Percentiles rank a stretch among this genome's conserved stretches.
Evolutionary conservation across 192 early-diverging fungal genomes (phyloP).

Genomic region (Spinellus fusiger): DNA sequence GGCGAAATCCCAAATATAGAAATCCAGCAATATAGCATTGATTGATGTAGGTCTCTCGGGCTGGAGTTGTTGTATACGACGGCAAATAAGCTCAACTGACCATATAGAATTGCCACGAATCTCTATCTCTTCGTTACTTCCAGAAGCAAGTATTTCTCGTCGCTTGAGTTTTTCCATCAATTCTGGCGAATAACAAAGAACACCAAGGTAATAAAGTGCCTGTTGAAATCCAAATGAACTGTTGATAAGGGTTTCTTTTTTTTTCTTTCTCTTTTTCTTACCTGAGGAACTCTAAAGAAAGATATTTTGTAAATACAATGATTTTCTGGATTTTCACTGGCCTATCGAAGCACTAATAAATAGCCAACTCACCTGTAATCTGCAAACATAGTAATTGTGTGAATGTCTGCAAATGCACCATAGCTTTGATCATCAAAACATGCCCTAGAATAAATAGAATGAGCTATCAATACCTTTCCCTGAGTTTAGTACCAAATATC

Average conservation of each 20-base stretch:
- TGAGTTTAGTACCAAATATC: slow-evolving; percentile 57
- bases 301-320: neutral
- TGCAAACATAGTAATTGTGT: slow-evolving; percentile 84
- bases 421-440: slow-evolving; percentile 65
- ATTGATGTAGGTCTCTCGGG: slow-evolving; percentile 20
- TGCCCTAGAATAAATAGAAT: slow-evolving; percentile 41
- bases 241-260: neutral
- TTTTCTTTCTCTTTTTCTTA: neutral
- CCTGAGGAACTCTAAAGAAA: slow-evolving; percentile 27
- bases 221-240: slow-evolving; percentile 14
- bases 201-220: slow-evolving; percentile 63
- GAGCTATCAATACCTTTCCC: neutral
- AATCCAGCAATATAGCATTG: slow-evolving; percentile 81
- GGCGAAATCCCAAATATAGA: slow-evolving; percentile 85
- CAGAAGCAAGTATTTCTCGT: slow-evolving; percentile 43
- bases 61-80: slow-evolving; percentile 32
- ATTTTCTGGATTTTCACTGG: neutral
- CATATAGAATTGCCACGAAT: slow-evolving; percentile 78
- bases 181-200: slow-evolving; percentile 58
- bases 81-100: slow-evolving; percentile 63
- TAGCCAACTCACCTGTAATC: slow-evolving; percentile 56
- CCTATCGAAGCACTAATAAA: neutral
- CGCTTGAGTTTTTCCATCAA: slow-evolving; percentile 41
- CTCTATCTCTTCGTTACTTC: slow-evolving; percentile 66
- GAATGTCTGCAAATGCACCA: slow-evolving; percentile 69